Evolutionary conservation across 129 eudicot genomes (phyloP), one percentile per base, ranked within the genome.

Genomic region (Saussurea involucrata): DNA sequence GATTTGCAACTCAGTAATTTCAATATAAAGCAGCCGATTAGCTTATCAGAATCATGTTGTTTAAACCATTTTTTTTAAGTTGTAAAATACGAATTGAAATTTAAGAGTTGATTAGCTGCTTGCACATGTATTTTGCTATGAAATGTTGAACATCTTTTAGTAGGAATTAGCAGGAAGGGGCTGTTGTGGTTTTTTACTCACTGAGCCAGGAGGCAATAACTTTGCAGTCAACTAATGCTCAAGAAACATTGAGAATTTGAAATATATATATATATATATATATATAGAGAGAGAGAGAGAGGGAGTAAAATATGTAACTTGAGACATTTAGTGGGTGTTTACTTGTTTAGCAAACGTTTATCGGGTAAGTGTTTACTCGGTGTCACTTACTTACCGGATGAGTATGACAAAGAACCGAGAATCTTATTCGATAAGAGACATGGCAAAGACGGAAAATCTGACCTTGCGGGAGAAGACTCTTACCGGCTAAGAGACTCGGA

Each of bases 181-280:
- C n/a, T n/a, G n/a, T n/a, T n/a, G n/a, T n/a, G n/a, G n/a, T n/a
- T n/a, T n/a, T n/a, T n/a, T n/a, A n/a, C n/a, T n/a, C n/a, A n/a
- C n/a, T 40, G 15, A 15, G 10, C 49, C 49, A 10, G 64, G 24
- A 72, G 63, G 36, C n/a, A 71, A 24, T 13, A 75, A 53, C 24
- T 10, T 29, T 63, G 77, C 24, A 63, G 55, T 60, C 82, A 78
- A 31, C 72, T 64, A 42, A 63, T n/a, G 25, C 33, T 29, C 13
- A 21, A 63, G 57, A 27, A 79, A 29, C 49, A 27, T 5, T 46
- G 29, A 37, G 24, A 66, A 37, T 66, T 36, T 7, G 8, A 33
- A 5, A 33, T 33, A 33, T 33, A 33, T 33, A 33, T 33, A 33
- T 33, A 33, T 33, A 33, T 5, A 33, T 33, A 33, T 7, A 34